Base-by-base conservation (phyloP, 2,329 filamentous ascomycete genomes). In the Emmonsiellopsis sp. region DNA sequence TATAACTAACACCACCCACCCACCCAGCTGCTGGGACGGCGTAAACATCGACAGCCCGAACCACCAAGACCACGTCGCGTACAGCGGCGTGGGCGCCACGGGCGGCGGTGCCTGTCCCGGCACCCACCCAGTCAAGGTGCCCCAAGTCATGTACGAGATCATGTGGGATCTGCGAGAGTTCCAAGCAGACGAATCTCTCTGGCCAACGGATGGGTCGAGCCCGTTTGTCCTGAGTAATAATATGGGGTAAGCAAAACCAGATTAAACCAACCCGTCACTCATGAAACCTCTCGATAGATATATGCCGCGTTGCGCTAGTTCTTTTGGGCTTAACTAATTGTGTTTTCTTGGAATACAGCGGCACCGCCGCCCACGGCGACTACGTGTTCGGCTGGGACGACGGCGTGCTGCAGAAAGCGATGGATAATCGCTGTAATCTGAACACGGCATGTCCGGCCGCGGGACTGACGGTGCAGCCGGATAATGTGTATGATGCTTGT, bases 131-230 rank as follows among this genome's bases (percentile, higher is more conserved):
- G 73, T 73, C 11, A 78, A 78, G 51, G 67, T 82, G 26, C 72
- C 80, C 30, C 79, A 77, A 8, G 67, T 84, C 55, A 81, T 84
- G 67, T 83, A 75, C 63, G 81, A 83, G 65, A 73, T 80, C 51
- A 75, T 77, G 54, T 83, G 75, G 74, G 63, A 73, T 13, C 15
- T 32, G 9, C 30, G 35, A 32, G 16, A 35, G 46, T 49, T 49
- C 35, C n/a, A 9, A 6, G 35, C 6, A 16, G 46, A 49, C 35
- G 10, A 2, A 15, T 16, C n/a, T 15, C 10, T 44, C 10, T 44
- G 41, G 41, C 41, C 41, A 9, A 44, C 41, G 20, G 41, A 44
- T 1, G 41, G 41, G 9, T 44, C 41, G 8, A 15, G 15, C n/a
- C 41, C 41, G 15, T 44, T 13, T 16, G 15, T 44, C 15, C 20